Base-by-base conservation (phyloP, 148 eudicot genomes). In the Nepenthes mirabilis region DNA sequence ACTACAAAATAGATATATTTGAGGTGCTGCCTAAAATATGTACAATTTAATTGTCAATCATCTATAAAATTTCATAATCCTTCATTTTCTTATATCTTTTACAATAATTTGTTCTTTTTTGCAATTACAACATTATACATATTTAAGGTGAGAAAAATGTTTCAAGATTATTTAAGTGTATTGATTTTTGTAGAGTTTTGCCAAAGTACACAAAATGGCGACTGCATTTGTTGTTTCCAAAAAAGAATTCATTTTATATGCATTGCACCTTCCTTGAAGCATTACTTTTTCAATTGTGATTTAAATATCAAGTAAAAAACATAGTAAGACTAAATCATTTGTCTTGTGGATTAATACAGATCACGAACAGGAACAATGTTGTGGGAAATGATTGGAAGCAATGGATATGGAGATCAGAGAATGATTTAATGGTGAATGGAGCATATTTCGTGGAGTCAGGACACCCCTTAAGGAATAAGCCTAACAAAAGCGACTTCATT, bases 341-440 rank as follows among this genome's bases (percentile, higher is more conserved):
- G 11, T 10, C 43, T 61, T 49, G 47, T 58, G 43, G 33, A 13
- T 35, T 3, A 40, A 40, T 52, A 54, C 59, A 81, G 86, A 65
- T 81, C 23, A 81, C 83, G 34, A 64, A 65, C 34, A 63, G 86
- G 66, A 72, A 75, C 68, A 64, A 71, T 2, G 67, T 65, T 1
- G 36, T 34, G 1, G 80, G 68, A 23, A 43, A 56, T 14, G 72
- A 70, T n/a, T 82, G 83, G 80, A 73, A 65, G 55, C 14, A 13
- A 2, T 81, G 86, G 86, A 73, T 47, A 59, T 82, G 86, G 86
- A 82, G 78, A 72, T 70, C 83, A 7, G 73, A 82, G 53, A 59
- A 66, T 1, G 83, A 82, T 52, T 14, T 52, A 9, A 70, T 82
- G 63, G 10, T 82, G 33, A 79, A 79, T 40, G 86, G 86, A 47